Conservation (phyloP, 768 basidiomycete species). For the Agaricus subrufescens region DNA sequence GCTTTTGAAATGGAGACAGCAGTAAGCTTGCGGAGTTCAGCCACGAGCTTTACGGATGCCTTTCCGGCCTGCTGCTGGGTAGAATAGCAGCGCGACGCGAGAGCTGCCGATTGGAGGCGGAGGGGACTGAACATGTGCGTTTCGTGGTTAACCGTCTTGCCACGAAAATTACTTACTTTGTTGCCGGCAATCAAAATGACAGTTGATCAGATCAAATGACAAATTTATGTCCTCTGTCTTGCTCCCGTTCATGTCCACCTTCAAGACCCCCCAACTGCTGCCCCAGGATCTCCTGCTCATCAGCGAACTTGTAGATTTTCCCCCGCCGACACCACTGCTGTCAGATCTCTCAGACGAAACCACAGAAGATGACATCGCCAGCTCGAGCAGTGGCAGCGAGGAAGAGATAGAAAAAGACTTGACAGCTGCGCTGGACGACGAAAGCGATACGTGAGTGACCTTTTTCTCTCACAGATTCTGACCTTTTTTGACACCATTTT, state of each 20-base stretch:
- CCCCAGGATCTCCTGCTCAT: constrained; percentile 78
- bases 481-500: constrained; percentile 6
- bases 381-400: constrained; percentile 59
- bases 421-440: constrained; percentile 26
- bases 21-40: constrained; percentile 76
- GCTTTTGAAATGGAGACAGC: constrained; percentile 86
- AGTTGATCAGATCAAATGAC: background rate
- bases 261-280: constrained; percentile 56
- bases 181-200: constrained; percentile 15
- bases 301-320: constrained; percentile 52
- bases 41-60: constrained; percentile 72
- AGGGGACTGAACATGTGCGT: constrained; percentile 19
- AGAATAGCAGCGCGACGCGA: constrained; percentile 36
- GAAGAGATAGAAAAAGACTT: constrained; percentile 71
- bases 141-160: constrained; percentile 1
- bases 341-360: constrained; percentile 12
- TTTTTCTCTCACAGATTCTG: constrained; percentile 5
- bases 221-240: background rate
- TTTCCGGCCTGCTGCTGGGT: constrained; percentile 39
- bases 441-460: constrained; percentile 14
- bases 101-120: background rate
- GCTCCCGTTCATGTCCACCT: constrained; percentile 29
- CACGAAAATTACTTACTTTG: background rate
- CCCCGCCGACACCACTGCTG: constrained; percentile 9
- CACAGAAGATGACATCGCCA: constrained; percentile 47